Evolutionary conservation across 2,329 filamentous ascomycete genomes (phyloP).

Genomic region (Penicillium glabrum): DNA sequence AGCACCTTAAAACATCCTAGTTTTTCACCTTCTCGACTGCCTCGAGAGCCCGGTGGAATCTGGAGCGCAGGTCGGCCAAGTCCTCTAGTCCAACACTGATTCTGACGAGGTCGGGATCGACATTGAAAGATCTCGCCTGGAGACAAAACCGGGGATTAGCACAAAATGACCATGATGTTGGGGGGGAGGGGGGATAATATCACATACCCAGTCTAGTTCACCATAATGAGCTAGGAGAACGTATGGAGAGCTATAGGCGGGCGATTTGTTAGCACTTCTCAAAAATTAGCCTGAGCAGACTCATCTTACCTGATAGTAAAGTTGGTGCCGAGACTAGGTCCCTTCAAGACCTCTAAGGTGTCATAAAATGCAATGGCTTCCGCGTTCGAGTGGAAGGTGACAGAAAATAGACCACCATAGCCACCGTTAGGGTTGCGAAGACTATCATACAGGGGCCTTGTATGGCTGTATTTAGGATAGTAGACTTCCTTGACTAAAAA

Average conservation of each 20-base stretch:
- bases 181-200: not conserved
- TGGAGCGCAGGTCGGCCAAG: slow-evolving; percentile 60
- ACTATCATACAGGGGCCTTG: slow-evolving; percentile 72
- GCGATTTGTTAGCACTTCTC: not conserved
- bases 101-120: slow-evolving; percentile 76
- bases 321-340: slow-evolving; percentile 92
- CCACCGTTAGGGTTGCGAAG: slow-evolving; percentile 73
- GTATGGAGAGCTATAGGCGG: slow-evolving; percentile 69
- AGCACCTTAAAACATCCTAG: not conserved
- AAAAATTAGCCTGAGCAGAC: not conserved
- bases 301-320: slow-evolving; percentile 70
- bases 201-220: slow-evolving; percentile 82
- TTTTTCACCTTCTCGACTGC: slow-evolving; percentile 43
- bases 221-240: slow-evolving; percentile 87
- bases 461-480: slow-evolving; percentile 79
- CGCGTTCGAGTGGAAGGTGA: slow-evolving; percentile 69
- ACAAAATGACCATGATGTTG: not conserved
- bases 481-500: slow-evolving; percentile 70
- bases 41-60: slow-evolving; percentile 69
- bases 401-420: slow-evolving; percentile 86
- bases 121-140: slow-evolving; percentile 72
- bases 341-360: slow-evolving; percentile 81
- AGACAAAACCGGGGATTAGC: slow-evolving; percentile 12
- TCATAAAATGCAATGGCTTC: slow-evolving; percentile 85
- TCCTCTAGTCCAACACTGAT: slow-evolving; percentile 91